These are phyloP conservation scores for Thermoascus crustaceus DNA, from an alignment of 2,329 filamentous ascomycete species.

Conservation along the genomic window DNA sequence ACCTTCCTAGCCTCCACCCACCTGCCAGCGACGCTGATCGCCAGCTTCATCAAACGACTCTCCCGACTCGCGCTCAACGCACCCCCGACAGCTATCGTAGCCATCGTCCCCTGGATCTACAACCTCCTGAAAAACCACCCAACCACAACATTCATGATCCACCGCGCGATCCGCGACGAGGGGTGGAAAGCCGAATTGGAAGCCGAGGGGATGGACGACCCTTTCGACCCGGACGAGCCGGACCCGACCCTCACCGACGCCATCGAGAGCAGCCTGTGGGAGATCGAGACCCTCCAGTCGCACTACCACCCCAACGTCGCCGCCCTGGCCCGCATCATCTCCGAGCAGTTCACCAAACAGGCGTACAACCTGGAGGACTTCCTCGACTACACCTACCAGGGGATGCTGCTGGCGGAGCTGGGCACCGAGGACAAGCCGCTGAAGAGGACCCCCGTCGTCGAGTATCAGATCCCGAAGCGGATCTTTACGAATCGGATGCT, in stretches of 20 bases:
- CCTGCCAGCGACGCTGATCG: constrained; percentile 80
- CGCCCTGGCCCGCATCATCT: constrained; percentile 84
- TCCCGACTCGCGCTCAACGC: constrained; percentile 76
- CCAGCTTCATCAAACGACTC: constrained; percentile 93
- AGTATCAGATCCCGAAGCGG: constrained; percentile 86
- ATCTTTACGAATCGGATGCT: constrained; percentile 51
- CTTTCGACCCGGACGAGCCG: constrained; percentile 64
- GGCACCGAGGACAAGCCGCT: constrained; percentile 57
- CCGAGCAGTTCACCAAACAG: constrained; percentile 94
- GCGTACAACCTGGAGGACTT: constrained; percentile 96
- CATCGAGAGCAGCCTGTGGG: constrained; percentile 91
- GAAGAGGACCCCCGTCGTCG: constrained; percentile 79
- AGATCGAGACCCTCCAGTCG: constrained; percentile 78
- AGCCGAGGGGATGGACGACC: constrained; percentile 59
- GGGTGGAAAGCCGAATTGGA: constrained; percentile 54
- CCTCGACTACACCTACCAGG: constrained; percentile 78
- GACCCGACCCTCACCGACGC: constrained; percentile 82
- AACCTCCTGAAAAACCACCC: constrained; percentile 88
- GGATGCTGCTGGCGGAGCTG: constrained; percentile 73
- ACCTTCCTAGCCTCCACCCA: constrained; percentile 87
- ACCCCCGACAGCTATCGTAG: constrained; percentile 81
- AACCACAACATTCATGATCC: constrained; percentile 90
- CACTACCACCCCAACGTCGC: constrained; percentile 98
- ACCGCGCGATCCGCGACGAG: constrained; percentile 58
- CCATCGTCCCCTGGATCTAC: constrained; percentile 86